Conservation (phyloP, 352 stramenopile genomes). For the Pythium biforme region DNA sequence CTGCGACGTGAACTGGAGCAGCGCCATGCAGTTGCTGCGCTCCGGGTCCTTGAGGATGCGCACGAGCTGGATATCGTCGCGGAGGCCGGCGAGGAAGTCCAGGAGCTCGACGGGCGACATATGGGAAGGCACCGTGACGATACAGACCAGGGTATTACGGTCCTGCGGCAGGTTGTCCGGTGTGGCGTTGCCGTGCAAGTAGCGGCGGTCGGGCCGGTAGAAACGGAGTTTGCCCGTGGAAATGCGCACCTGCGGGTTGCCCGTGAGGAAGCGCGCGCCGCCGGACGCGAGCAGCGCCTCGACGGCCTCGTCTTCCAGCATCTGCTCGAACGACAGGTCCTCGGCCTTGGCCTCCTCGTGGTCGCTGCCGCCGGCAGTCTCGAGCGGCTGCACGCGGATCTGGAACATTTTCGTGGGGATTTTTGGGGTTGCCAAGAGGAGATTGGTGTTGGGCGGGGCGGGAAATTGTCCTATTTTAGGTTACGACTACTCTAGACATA, state of each 20-base stretch:
- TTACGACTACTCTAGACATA: slow-evolving; percentile 1
- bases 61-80: slow-evolving; percentile 68
- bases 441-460: background rate
- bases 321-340: slow-evolving; percentile 33
- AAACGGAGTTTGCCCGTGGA: slow-evolving; percentile 80
- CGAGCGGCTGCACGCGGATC: slow-evolving; percentile 68
- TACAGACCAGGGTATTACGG: slow-evolving; percentile 74
- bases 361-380: slow-evolving; percentile 1
- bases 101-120: slow-evolving; percentile 86
- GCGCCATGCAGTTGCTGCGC: slow-evolving; percentile 81
- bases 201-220: slow-evolving; percentile 69
- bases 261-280: slow-evolving; percentile 57
- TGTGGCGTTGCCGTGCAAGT: slow-evolving; percentile 29
- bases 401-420: slow-evolving; percentile 65
- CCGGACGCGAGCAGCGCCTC: slow-evolving; percentile 30
- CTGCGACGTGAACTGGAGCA: slow-evolving; percentile 80
- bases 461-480: slow-evolving; percentile 3
- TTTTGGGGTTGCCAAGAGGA: no score
- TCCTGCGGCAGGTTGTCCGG: slow-evolving; percentile 43
- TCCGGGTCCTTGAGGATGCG: slow-evolving; percentile 82
- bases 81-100: slow-evolving; percentile 78
- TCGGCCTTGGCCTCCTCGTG: slow-evolving; percentile 43
- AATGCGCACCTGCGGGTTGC: slow-evolving; percentile 77
- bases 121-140: slow-evolving; percentile 81
- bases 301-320: slow-evolving; percentile 28